Evolutionary conservation across 257 asterid genomes (phyloP).

Genomic region (Marsdenia floribunda): DNA sequence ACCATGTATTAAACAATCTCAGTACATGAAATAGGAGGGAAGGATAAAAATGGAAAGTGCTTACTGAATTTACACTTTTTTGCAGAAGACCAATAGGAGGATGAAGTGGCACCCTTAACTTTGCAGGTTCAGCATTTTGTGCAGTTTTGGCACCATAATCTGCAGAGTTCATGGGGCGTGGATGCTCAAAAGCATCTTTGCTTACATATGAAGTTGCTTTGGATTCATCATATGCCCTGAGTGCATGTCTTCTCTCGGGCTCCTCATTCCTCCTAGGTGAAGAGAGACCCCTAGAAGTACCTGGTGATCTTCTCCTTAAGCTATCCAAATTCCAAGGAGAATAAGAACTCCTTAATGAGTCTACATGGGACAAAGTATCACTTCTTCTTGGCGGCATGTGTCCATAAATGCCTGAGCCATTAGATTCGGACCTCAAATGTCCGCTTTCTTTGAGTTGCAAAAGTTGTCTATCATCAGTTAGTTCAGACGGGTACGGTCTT

Average conservation of each 20-base stretch:
- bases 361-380: slow-evolving; percentile 36
- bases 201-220: slow-evolving; percentile 43
- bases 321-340: slow-evolving; percentile 80
- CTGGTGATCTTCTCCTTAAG: slow-evolving; percentile 72
- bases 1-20: not conserved
- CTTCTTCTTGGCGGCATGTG: slow-evolving; percentile 33
- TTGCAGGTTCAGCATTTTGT: slow-evolving; percentile 51
- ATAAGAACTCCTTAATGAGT: slow-evolving; percentile 38
- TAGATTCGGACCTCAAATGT: slow-evolving; percentile 37
- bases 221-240: slow-evolving; percentile 45
- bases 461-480: slow-evolving; percentile 31
- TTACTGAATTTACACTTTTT: slow-evolving; percentile 58
- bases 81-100: slow-evolving; percentile 44
- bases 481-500: slow-evolving; percentile 29
- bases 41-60: slow-evolving; percentile 14
- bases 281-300: slow-evolving; percentile 45
- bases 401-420: slow-evolving; percentile 24
- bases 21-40: not conserved
- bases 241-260: slow-evolving; percentile 38
- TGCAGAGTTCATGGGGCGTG: slow-evolving; percentile 47
- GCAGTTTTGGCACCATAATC: slow-evolving; percentile 38
- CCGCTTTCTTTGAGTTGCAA: slow-evolving; percentile 34
- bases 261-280: slow-evolving; percentile 60
- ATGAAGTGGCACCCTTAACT: slow-evolving; percentile 34
- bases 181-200: slow-evolving; percentile 47